Base-by-base conservation (phyloP, 371 early-diverging fungal genomes). In the Mortierella sp. region DNA sequence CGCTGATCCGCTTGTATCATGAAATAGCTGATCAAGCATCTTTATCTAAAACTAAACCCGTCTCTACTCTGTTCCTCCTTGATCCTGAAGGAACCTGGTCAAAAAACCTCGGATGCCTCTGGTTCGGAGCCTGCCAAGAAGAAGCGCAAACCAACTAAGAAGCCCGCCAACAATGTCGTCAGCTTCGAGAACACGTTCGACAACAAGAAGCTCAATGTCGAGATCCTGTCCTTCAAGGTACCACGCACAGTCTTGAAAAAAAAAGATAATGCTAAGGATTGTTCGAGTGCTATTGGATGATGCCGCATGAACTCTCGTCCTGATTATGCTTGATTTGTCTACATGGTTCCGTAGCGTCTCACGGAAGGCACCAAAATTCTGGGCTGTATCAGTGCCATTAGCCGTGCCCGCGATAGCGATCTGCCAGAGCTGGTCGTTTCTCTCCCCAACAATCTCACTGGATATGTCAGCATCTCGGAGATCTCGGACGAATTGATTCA, bases 361-460 rank as follows among this genome's bases (percentile, higher is more conserved):
- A 82, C 84, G 21, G 87, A 89, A 44, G 96, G 95, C 4, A 90
- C 92, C 58, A 70, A 83, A 32, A 51, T 94, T 11, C 73, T 95
- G 39, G 96, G 95, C 37, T 90, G 90, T 75, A 84, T 97, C 56
- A 84, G 88, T 27, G 86, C 87, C 31, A 91, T 97, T 67, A 88
- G 88, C 62, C 56, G 28, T 44, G 56, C 64, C 52, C 70, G 65
- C 34, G 61, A 76, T n/a, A 39, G 41, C 19, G 58, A 55, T 26
- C 92, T 94, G 26, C 84, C 95, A 28, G 92, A 94, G 62, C 69
- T 96, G 51, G 83, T 87, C 44, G 87, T 95, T 23, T 81, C 91
- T 7, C 86, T 95, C 46, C 94, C 95, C 21, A 85, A 90, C 76
- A 91, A 93, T 60, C 80, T 94, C 56, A 85, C 81, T 0, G 95